These are phyloP conservation scores for Pinus albicaulis DNA, from an alignment of 75 land plant genomes.

Conservation along the genomic window DNA sequence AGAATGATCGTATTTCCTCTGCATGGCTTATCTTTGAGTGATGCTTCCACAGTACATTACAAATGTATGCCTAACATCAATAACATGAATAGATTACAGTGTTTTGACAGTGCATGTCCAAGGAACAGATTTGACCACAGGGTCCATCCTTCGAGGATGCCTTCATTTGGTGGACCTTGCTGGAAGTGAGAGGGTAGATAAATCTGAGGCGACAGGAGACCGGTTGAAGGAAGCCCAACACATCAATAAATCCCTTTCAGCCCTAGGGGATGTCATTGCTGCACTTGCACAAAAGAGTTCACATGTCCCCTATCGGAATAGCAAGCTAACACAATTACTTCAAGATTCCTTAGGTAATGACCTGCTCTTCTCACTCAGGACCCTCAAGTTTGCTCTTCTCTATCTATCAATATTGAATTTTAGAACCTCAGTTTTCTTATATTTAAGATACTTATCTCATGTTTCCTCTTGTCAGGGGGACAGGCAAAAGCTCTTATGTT, in stretches of 20 bases:
- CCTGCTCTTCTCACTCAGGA: too few relatives aligned
- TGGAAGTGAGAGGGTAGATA: conserved; percentile 77
- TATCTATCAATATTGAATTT: neutral
- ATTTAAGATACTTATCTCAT: neutral
- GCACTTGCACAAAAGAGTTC: conserved; percentile 60
- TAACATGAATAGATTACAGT: conserved; percentile 29
- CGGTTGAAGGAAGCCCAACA: conserved; percentile 73
- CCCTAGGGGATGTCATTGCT: conserved; percentile 69
- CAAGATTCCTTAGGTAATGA: conserved; percentile 67
- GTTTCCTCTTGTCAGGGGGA: conserved; percentile 35
- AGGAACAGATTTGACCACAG: conserved; percentile 53
- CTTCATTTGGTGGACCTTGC: conserved; percentile 72
- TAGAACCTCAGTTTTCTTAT: neutral
- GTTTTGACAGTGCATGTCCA: conserved; percentile 64
- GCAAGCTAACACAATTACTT: conserved; percentile 78
- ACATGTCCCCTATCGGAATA: conserved; percentile 65
- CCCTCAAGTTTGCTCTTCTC: too few relatives aligned
- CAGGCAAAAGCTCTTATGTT: conserved; percentile 78
- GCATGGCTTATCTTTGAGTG: neutral
- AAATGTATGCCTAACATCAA: neutral
- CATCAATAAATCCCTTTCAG: conserved; percentile 71
- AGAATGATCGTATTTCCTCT: neutral
- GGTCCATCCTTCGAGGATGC: conserved; percentile 51
- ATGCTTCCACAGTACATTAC: neutral
- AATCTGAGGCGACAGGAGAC: conserved; percentile 74